Conservation (phyloP, 768 basidiomycete species). For the Lactarius psammicola region DNA sequence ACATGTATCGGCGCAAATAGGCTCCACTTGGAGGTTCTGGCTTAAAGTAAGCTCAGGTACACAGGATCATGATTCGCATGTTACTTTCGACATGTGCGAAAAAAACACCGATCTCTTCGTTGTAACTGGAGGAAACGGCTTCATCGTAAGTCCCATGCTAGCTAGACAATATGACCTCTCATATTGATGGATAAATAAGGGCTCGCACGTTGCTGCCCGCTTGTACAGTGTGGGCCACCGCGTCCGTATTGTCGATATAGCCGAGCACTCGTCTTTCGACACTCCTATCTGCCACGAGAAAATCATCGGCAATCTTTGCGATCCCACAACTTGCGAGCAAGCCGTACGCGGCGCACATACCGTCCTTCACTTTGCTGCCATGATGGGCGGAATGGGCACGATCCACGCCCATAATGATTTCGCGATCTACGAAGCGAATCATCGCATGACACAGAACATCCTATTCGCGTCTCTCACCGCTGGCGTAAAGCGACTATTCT, state of each 20-base stretch:
- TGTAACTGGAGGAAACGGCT: conserved; percentile 53
- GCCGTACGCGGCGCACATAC: conserved; percentile 42
- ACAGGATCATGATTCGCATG: neutral
- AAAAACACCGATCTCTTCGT: conserved; percentile 33
- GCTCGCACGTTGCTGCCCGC: conserved; percentile 48
- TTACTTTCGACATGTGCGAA: conserved; percentile 9
- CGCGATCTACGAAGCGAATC: conserved; percentile 49
- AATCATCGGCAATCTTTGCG: conserved; percentile 47
- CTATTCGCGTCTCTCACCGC: conserved; percentile 41
- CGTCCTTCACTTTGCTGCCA: conserved; percentile 59
- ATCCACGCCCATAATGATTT: conserved; percentile 53
- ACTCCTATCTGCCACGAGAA: conserved; percentile 37
- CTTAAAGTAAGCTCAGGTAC: neutral
- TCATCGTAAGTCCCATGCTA: conserved; percentile 43
- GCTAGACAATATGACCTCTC: neutral
- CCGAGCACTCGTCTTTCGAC: conserved; percentile 30
- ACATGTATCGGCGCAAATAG: neutral
- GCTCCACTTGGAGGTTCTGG: neutral
- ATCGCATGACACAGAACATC: conserved; percentile 50
- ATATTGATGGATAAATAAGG: conserved; percentile 38
- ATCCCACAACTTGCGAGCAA: conserved; percentile 40
- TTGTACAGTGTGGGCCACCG: conserved; percentile 36
- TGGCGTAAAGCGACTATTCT: conserved; percentile 47
- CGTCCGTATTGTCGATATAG: conserved; percentile 48
- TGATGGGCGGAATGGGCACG: conserved; percentile 64